Percentiles rank a stretch among this genome's conserved stretches.
phyloP scores from a whole-genome alignment of 441 rosid genomes.

The Jatropha podagrica region DNA sequence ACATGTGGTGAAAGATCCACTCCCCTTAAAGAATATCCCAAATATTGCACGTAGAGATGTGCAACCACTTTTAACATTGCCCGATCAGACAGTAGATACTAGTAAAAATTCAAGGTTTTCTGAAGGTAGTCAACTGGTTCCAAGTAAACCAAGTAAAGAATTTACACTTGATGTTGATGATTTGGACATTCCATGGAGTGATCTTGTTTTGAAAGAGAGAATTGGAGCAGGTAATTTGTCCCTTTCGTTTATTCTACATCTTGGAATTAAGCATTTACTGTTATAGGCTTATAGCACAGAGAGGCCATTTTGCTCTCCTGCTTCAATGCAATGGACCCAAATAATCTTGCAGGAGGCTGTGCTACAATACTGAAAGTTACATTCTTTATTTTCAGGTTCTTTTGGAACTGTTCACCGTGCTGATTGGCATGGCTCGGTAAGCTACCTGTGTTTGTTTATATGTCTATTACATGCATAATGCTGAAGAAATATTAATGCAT shows the following conservation, averaged over 20 bases:
- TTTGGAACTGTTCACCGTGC: slow-evolving; percentile 99
- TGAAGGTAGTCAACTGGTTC: slow-evolving; percentile 41
- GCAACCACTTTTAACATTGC: slow-evolving; percentile 28
- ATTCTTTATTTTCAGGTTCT: slow-evolving; percentile 76
- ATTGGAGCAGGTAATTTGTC: slow-evolving; percentile 87
- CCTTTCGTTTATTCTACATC: slow-evolving; percentile 5
- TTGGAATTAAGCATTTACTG: slow-evolving; percentile 2
- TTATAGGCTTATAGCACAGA: background rate
- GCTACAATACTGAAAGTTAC: slow-evolving; percentile 23
- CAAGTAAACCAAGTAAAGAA: slow-evolving; percentile 49
- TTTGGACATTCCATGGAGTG: slow-evolving; percentile 88
- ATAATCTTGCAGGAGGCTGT: slow-evolving; percentile 20
- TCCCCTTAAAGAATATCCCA: slow-evolving; percentile 40
- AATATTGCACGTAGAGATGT: slow-evolving; percentile 38
- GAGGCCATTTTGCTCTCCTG: slow-evolving; percentile 13
- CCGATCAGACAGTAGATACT: slow-evolving; percentile 37
- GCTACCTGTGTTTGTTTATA: slow-evolving; percentile 21
- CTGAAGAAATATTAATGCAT: slow-evolving; percentile 1
- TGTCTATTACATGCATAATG: background rate
- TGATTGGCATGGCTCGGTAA: slow-evolving; percentile 99
- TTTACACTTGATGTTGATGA: slow-evolving; percentile 76
- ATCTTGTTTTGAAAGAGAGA: slow-evolving; percentile 84
- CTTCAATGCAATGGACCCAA: slow-evolving; percentile 10
- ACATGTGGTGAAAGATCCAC: slow-evolving; percentile 43
- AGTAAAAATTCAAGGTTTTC: slow-evolving; percentile 38